phyloP scores from a whole-genome alignment of 441 rosid species.

The Rhodomyrtus psidioides region DNA sequence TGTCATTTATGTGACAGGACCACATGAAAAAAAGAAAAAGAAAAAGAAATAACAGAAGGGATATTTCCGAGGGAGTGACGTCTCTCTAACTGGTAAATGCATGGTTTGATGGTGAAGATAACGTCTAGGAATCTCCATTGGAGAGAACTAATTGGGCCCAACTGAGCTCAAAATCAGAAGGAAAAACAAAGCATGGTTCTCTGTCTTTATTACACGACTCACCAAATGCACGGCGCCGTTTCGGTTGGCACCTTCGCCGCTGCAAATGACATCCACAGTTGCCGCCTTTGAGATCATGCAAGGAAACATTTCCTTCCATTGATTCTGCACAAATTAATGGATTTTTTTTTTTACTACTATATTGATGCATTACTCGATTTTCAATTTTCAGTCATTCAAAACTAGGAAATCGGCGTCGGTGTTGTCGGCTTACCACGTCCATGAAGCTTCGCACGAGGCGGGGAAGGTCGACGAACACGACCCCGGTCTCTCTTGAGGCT shows the following conservation, averaged over 20 bases:
- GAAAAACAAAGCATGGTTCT: not conserved
- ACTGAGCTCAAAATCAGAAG: not conserved
- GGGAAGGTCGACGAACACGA: slow-evolving; percentile 77
- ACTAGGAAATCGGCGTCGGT: not conserved
- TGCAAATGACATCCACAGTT: slow-evolving; percentile 63
- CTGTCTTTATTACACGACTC: slow-evolving; percentile 6
- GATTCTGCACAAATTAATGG: slow-evolving; percentile 32
- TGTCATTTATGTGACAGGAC: not conserved
- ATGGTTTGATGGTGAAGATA: not conserved
- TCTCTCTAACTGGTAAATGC: not conserved
- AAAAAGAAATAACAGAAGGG: too few species aligned
- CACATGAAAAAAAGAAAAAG: not conserved
- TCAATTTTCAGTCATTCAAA: not conserved
- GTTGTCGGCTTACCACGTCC: slow-evolving; percentile 52
- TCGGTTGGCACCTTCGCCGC: slow-evolving; percentile 69
- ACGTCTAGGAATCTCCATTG: not conserved
- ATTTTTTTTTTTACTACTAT: not conserved
- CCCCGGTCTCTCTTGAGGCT: slow-evolving; percentile 78
- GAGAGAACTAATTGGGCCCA: not conserved
- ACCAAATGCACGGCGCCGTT: slow-evolving; percentile 85
- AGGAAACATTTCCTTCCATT: slow-evolving; percentile 97
- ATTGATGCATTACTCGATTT: not conserved
- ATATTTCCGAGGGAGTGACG: not conserved
- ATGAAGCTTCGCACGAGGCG: slow-evolving; percentile 70
- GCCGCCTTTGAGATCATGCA: slow-evolving; percentile 83